Base-by-base conservation (phyloP, 345 rosid species). In the Populus tremula region DNA sequence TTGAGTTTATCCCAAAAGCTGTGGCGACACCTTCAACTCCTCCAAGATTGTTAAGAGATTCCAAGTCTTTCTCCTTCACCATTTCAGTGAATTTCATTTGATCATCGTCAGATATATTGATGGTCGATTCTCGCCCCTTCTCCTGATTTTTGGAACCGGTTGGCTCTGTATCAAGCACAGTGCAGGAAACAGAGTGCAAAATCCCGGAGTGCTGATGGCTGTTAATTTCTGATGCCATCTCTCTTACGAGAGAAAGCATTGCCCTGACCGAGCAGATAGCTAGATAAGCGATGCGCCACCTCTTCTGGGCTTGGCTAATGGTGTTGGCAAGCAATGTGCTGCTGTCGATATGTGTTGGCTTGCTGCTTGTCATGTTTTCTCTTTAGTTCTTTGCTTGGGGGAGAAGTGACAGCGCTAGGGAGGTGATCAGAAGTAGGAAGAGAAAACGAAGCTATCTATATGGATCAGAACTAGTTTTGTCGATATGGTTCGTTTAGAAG, bases 261-360 rank as follows among this genome's bases (percentile, higher is more conserved):
- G 85, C 84, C 67, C 91, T 75, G 14, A 76, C 77, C 33, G 92
- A 89, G 75, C 84, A 85, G 75, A 91, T 91, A 9, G 91, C 77
- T 70, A 84, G 59, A 18, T 83, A 91, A 27, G 91, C 92, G 74
- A 88, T 72, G 45, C 94, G 90, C 94, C 92, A 91, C 41, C 92
- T 82, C 88, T 84, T 87, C 16, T 89, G 90, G 14, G 94, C 87
- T 75, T 80, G 84, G 80, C 38, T 88, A 76, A 89, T 75, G 77
- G 83, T 82, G 70, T 66, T 36, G 85, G 82, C 71, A 7, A 90
- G 76, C 39, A 88, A 76, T 27, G 83, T 39, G 68, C 69, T 33
- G 75, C 82, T 82, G 76, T 80, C 83, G 74, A 71, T 70, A 33
- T 67, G 76, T 13, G 85, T 79, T 65, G 59, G 49, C 67, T 81